Evolutionary conservation across 208 protist species (phyloP).

Genomic region (Leishmania major): DNA sequence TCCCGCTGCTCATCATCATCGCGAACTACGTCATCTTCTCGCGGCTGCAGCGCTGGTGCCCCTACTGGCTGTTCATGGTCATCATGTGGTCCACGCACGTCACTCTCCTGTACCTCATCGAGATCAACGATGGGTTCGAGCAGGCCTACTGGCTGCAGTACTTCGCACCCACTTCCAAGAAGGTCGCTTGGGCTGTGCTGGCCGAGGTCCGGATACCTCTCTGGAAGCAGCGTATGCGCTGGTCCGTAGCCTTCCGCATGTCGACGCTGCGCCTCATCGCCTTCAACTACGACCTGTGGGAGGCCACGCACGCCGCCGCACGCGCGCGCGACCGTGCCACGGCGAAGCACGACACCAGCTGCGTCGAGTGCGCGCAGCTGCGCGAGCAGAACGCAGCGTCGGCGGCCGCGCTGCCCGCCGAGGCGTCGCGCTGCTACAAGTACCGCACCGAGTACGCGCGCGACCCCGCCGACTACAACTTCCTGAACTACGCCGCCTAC

Average conservation of each 20-base stretch:
- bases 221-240: constrained; percentile 13
- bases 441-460: constrained; percentile 61
- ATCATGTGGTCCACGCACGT: constrained; percentile 59
- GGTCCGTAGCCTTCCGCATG: no score
- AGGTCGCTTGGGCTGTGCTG: no score
- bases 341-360: no score
- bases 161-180: not conserved
- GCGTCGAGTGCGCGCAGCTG: no score
- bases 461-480: constrained; percentile 58
- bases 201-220: not conserved
- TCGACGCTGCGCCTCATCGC: no score
- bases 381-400: constrained; percentile 16
- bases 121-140: constrained; percentile 31
- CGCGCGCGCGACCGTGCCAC: no score
- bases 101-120: constrained; percentile 38
- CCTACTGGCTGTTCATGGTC: constrained; percentile 46
- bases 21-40: constrained; percentile 46
- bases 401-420: constrained; percentile 12
- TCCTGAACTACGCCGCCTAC: constrained; percentile 86
- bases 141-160: constrained; percentile 30
- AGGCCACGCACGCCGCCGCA: no score
- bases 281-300: no score
- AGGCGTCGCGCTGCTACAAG: constrained; percentile 51
- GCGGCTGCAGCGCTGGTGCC: constrained; percentile 47
- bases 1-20: constrained; percentile 28